A percentile compares a stretch with the other conserved stretches of the same genome.
Conservation (phyloP, 2,329 filamentous ascomycete genomes). For the Pyricularia sp. region DNA sequence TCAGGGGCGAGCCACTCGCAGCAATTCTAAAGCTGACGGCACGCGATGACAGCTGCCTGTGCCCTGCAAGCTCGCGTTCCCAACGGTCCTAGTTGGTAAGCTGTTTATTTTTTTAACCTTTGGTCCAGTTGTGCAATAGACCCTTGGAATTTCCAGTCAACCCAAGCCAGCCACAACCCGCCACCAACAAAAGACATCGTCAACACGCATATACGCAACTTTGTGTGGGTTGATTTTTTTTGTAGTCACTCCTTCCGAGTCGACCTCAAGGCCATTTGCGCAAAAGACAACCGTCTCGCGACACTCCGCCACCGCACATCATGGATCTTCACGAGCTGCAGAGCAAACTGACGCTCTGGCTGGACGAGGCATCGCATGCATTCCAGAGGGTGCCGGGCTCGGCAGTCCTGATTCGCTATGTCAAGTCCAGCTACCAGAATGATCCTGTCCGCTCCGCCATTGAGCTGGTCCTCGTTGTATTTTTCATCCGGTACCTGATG, state of each 20-base stretch:
- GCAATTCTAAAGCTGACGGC: neutral
- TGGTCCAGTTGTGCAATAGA: neutral
- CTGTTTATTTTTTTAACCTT: neutral
- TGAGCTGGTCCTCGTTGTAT: constrained; percentile 87
- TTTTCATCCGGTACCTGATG: constrained; percentile 88
- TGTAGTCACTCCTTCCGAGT: neutral
- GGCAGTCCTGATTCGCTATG: constrained; percentile 87
- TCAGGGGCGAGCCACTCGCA: neutral
- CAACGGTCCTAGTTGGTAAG: neutral
- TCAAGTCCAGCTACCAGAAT: constrained; percentile 95
- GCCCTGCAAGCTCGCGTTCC: neutral
- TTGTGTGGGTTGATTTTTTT: neutral
- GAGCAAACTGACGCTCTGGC: constrained; percentile 39
- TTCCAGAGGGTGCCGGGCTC: constrained; percentile 93
- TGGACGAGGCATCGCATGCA: constrained; percentile 45
- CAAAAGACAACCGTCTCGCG: neutral
- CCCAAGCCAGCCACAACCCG: neutral
- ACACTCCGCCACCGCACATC: neutral
- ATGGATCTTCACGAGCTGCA: constrained; percentile 60
- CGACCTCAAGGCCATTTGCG: neutral
- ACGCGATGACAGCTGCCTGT: neutral
- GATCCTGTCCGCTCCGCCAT: constrained; percentile 90
- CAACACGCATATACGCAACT: neutral
- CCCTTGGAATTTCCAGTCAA: neutral
- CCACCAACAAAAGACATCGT: neutral